Conservation (phyloP, 2,329 filamentous ascomycete species). For the Ciborinia camelliae region DNA sequence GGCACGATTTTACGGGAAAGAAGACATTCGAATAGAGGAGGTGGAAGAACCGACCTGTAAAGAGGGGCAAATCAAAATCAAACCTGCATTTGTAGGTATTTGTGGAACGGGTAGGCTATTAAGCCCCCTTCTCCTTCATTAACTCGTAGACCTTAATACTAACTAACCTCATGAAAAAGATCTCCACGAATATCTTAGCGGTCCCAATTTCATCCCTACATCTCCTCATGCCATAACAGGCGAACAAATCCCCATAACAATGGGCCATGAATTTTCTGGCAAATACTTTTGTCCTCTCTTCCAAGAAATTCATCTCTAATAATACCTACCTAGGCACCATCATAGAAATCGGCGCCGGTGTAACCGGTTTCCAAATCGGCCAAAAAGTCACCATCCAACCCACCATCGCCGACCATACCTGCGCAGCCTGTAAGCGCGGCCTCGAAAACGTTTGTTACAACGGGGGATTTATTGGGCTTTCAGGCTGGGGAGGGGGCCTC, state of each 20-base stretch:
- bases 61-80: slow-evolving; percentile 50
- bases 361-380: slow-evolving; percentile 48
- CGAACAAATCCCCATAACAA: slow-evolving; percentile 54
- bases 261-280: slow-evolving; percentile 65
- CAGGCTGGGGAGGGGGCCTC: slow-evolving; percentile 50
- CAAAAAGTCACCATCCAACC: slow-evolving; percentile 59
- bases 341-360: slow-evolving; percentile 52
- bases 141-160: slow-evolving; percentile 5
- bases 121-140: neutral
- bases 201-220: slow-evolving; percentile 47
- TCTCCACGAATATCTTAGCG: slow-evolving; percentile 51
- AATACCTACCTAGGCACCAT: slow-evolving; percentile 41
- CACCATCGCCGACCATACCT: slow-evolving; percentile 55
- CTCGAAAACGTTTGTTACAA: slow-evolving; percentile 57
- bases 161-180: slow-evolving; percentile 36
- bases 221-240: slow-evolving; percentile 56
- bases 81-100: slow-evolving; percentile 50
- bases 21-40: slow-evolving; percentile 53
- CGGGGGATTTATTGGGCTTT: slow-evolving; percentile 51
- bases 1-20: slow-evolving; percentile 52
- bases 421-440: slow-evolving; percentile 51
- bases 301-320: neutral
- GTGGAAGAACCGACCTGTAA: slow-evolving; percentile 47
- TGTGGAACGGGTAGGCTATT: slow-evolving; percentile 44
- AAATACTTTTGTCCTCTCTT: neutral